A percentile compares a stretch with the other conserved stretches of the same genome.
Conservation (phyloP, 805 yeast species). For the Spathaspora hagerdaliae region DNA sequence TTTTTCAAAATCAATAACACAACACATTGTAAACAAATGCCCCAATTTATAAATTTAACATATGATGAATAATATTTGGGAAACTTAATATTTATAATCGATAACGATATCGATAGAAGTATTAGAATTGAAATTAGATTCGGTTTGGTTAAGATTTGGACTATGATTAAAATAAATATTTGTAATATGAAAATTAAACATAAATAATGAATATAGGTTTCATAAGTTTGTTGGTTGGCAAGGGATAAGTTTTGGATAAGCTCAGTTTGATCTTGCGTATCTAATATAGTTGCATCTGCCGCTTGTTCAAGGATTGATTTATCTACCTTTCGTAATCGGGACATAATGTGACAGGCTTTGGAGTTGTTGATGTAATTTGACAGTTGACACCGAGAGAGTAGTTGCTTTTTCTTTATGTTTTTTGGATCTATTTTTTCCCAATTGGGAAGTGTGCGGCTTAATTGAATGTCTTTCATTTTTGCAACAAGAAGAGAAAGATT, state of each 20-base stretch:
- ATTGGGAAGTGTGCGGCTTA: too few relatives aligned
- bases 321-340: slow-evolving; percentile 11
- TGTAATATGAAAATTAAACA: slow-evolving; percentile 3
- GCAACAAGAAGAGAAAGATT: too few relatives aligned
- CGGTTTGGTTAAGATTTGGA: background rate
- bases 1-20: background rate
- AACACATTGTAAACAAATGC: background rate
- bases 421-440: too few relatives aligned
- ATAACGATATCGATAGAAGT: background rate
- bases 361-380: background rate
- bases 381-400: too few relatives aligned
- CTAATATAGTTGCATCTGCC: slow-evolving; percentile 1
- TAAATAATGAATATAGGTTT: background rate
- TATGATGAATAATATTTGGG: background rate
- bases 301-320: slow-evolving; percentile 11
- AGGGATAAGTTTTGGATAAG: slow-evolving; percentile 2
- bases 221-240: slow-evolving; percentile 1
- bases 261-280: slow-evolving; percentile 9
- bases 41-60: background rate
- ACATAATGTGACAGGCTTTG: too few relatives aligned
- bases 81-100: slow-evolving; percentile 2
- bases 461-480: too few relatives aligned
- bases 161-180: background rate
- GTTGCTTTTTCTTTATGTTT: too few relatives aligned
- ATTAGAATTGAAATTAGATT: background rate